Evolutionary conservation across 2,329 filamentous ascomycete genomes (phyloP).

Genomic region (Orbilia quercus): DNA sequence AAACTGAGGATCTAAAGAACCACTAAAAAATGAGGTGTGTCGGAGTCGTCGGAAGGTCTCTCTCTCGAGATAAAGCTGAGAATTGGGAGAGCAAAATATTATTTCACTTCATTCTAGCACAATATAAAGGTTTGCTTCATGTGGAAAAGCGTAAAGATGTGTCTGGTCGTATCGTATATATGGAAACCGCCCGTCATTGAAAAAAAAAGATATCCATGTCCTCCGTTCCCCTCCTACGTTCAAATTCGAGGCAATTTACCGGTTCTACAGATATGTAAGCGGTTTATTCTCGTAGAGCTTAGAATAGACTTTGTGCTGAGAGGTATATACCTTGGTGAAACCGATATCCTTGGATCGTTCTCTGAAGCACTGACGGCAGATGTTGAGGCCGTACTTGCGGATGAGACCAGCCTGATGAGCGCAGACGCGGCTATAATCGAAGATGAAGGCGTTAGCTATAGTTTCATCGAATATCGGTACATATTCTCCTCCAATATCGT

Average conservation of each 20-base stretch:
- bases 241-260: constrained; percentile 31
- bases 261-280: constrained; percentile 43
- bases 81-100: not conserved
- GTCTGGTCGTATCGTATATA: constrained; percentile 43
- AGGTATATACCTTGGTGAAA: constrained; percentile 73
- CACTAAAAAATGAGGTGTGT: constrained; percentile 19
- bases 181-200: constrained; percentile 43
- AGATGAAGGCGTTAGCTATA: constrained; percentile 57
- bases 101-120: constrained; percentile 38
- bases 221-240: constrained; percentile 2
- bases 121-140: constrained; percentile 10
- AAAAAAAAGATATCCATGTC: constrained; percentile 29
- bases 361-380: constrained; percentile 82
- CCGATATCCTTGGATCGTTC: constrained; percentile 79
- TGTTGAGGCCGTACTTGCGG: constrained; percentile 98
- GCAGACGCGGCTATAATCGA: constrained; percentile 76
- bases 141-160: constrained; percentile 20
- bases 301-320: not conserved
- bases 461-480: constrained; percentile 12
- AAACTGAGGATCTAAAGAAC: constrained; percentile 35
- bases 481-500: constrained; percentile 56
- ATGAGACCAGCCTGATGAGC: constrained; percentile 98
- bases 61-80: constrained; percentile 21
- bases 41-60: constrained; percentile 11
- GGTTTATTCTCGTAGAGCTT: not conserved